Conservation (phyloP, 352 stramenopile species). For the Phytophthora cajani region DNA sequence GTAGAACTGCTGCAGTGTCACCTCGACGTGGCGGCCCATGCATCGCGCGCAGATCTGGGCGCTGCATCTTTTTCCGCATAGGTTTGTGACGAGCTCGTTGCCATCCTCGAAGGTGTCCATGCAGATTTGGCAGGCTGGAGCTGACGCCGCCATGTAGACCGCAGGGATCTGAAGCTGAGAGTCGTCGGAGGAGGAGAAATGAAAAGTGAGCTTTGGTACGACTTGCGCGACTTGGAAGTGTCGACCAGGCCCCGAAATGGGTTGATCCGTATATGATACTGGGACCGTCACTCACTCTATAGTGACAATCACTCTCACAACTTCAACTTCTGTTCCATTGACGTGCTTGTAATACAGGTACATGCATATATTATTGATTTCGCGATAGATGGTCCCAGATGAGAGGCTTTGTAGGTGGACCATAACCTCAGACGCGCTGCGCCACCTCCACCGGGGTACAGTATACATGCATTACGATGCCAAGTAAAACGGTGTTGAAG, state of each 20-base stretch:
- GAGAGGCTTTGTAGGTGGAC: too few relatives aligned
- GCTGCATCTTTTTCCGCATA: slow-evolving; percentile 29
- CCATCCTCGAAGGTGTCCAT: slow-evolving; percentile 27
- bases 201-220: background rate
- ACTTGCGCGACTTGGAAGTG: too few relatives aligned
- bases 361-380: too few relatives aligned
- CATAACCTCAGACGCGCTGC: too few relatives aligned
- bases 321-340: background rate
- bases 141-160: slow-evolving; percentile 13
- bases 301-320: background rate
- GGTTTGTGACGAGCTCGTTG: slow-evolving; percentile 1
- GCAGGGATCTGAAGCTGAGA: background rate
- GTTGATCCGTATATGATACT: background rate
- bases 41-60: slow-evolving; percentile 34
- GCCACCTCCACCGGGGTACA: too few relatives aligned
- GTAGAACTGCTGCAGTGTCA: slow-evolving; percentile 39
- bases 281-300: background rate
- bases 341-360: background rate
- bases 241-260: too few relatives aligned
- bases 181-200: background rate
- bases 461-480: too few relatives aligned
- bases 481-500: too few relatives aligned
- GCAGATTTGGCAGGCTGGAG: slow-evolving; percentile 44
- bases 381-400: too few relatives aligned
- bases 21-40: slow-evolving; percentile 29